Conservation (phyloP, 371 early-diverging fungal species). For the Capniomyces stellatus region DNA sequence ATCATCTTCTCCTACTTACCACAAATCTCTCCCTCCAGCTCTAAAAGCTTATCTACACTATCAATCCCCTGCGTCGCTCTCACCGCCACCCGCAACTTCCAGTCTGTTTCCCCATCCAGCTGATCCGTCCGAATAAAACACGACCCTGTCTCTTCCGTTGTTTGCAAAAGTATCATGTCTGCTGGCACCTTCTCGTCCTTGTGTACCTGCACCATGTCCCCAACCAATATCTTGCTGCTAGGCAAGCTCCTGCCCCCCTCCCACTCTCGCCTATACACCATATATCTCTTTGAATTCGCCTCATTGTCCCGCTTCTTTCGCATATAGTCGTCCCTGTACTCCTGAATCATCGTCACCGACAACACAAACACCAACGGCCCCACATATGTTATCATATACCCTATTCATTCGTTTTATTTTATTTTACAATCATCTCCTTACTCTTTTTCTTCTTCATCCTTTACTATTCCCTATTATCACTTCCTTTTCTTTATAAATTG, state of each 20-base stretch:
- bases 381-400: conserved; percentile 85
- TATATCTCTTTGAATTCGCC: conserved; percentile 78
- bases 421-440: too few relatives aligned
- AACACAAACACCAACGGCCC: conserved; percentile 93
- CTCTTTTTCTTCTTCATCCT: too few relatives aligned
- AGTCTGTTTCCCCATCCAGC: conserved; percentile 98
- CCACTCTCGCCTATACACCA: conserved; percentile 26
- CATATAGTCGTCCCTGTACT: conserved; percentile 89
- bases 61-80: conserved; percentile 55
- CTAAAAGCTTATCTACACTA: conserved; percentile 18
- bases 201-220: conserved; percentile 76
- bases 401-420: too few relatives aligned
- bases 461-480: too few relatives aligned
- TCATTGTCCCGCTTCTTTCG: conserved; percentile 80
- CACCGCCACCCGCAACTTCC: conserved; percentile 88
- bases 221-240: conserved; percentile 75
- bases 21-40: too few relatives aligned
- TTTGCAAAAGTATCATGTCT: conserved; percentile 77
- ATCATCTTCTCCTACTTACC: too few relatives aligned
- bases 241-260: conserved; percentile 37
- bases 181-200: conserved; percentile 92
- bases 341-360: conserved; percentile 85
- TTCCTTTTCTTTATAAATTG: too few relatives aligned
- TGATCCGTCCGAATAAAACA: conserved; percentile 99
- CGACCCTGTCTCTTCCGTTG: conserved; percentile 68